Evolutionary conservation across 345 rosid genomes (phyloP).

Genomic region (Erucastrum elatum): DNA sequence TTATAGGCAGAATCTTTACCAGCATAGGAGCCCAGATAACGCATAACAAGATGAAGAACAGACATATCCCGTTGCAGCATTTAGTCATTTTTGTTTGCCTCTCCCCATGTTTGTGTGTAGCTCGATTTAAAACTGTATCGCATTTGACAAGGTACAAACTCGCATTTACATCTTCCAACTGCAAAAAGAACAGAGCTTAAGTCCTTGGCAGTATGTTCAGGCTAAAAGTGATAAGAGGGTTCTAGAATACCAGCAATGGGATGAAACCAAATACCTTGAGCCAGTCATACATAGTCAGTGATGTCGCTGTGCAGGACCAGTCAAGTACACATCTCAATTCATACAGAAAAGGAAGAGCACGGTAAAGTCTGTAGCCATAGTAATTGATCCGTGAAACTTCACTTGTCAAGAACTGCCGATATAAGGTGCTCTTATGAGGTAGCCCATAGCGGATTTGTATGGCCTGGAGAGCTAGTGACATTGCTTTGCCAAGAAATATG

Average conservation of each 20-base stretch:
- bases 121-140: slow-evolving; percentile 83
- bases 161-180: slow-evolving; percentile 94
- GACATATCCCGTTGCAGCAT: slow-evolving; percentile 93
- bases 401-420: slow-evolving; percentile 91
- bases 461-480: slow-evolving; percentile 90
- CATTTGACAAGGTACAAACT: slow-evolving; percentile 96
- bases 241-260: neutral
- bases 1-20: slow-evolving; percentile 44
- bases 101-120: slow-evolving; percentile 81
- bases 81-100: slow-evolving; percentile 90
- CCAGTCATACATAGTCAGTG: slow-evolving; percentile 99
- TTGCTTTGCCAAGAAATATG: slow-evolving; percentile 89
- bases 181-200: slow-evolving; percentile 40
- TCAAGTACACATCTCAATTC: slow-evolving; percentile 92
- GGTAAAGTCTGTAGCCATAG: slow-evolving; percentile 89
- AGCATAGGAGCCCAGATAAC: slow-evolving; percentile 99
- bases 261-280: slow-evolving; percentile 63
- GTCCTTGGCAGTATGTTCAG: slow-evolving; percentile 27
- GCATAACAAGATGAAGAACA: slow-evolving; percentile 84
- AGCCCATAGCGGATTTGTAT: slow-evolving; percentile 89
- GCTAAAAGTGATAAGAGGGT: slow-evolving; percentile 14
- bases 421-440: slow-evolving; percentile 90
- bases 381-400: slow-evolving; percentile 77
- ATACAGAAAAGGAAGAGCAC: slow-evolving; percentile 93
- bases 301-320: slow-evolving; percentile 98